A percentile compares a stretch with the other conserved stretches of the same genome.
These are phyloP conservation scores for Alternaria sp. DNA, from an alignment of 2,329 filamentous ascomycete genomes.

Conservation along the genomic window DNA sequence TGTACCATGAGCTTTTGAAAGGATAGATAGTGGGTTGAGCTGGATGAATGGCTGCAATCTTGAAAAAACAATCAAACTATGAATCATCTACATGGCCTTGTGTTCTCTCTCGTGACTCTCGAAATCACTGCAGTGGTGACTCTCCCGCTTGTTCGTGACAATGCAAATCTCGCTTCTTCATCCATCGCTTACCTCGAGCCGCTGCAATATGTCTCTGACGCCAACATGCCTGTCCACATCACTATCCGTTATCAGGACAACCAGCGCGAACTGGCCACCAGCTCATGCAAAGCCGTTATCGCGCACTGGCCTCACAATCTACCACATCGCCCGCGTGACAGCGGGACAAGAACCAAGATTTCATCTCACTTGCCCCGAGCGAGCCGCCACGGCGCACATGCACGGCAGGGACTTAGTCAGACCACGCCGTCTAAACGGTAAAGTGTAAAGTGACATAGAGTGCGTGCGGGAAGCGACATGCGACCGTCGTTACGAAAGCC, in stretches of 20 bases:
- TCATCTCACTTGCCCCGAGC: conserved; percentile 1
- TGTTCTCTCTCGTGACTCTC: background rate
- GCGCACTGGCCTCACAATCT: background rate
- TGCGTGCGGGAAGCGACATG: background rate
- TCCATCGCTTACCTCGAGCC: background rate
- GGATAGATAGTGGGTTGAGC: conserved; percentile 21
- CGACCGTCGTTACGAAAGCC: background rate
- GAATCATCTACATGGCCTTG: background rate
- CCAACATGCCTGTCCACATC: conserved; percentile 2
- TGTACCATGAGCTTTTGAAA: conserved; percentile 12
- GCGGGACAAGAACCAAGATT: background rate
- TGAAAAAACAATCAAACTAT: conserved; percentile 14
- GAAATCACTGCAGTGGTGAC: background rate
- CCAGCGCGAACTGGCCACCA: background rate
- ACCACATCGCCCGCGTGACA: background rate
- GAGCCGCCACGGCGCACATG: background rate
- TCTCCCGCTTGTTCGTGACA: background rate
- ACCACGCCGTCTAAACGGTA: background rate
- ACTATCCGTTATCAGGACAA: background rate
- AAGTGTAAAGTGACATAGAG: background rate
- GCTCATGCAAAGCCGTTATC: background rate
- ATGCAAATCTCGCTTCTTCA: conserved; percentile 4
- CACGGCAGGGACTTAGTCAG: background rate
- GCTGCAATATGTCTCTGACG: background rate
- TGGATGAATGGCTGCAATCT: conserved; percentile 18